These are phyloP conservation scores for Exophiala aquamarina DNA, from an alignment of 2,329 filamentous ascomycete species.

Conservation along the genomic window DNA sequence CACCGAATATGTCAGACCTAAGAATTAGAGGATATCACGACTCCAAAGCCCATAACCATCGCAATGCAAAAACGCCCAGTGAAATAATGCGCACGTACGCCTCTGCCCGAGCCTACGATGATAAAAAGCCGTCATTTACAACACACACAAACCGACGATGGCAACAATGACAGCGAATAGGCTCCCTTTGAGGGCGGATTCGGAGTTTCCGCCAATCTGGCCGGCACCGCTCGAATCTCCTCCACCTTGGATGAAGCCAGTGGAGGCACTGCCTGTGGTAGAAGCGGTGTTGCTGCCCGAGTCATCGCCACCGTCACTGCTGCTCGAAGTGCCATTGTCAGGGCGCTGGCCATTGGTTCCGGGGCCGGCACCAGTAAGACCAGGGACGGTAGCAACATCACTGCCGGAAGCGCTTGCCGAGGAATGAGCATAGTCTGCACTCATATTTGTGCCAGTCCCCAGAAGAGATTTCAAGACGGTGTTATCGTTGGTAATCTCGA, in stretches of 20 bases:
- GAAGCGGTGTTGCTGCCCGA: slow-evolving; percentile 12
- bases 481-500: slow-evolving; percentile 71
- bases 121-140: slow-evolving; percentile 11
- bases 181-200: slow-evolving; percentile 44
- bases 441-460: slow-evolving; percentile 77
- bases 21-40: no score
- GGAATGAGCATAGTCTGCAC: slow-evolving; percentile 45
- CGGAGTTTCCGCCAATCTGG: slow-evolving; percentile 25
- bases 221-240: slow-evolving; percentile 20
- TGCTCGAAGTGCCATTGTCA: slow-evolving; percentile 30
- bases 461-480: slow-evolving; percentile 77
- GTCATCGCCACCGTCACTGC: slow-evolving; percentile 5
- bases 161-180: slow-evolving; percentile 49
- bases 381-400: slow-evolving; percentile 45
- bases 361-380: slow-evolving; percentile 53
- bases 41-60: background rate
- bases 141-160: slow-evolving; percentile 46
- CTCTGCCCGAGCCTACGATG: background rate
- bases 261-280: slow-evolving; percentile 23
- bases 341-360: slow-evolving; percentile 32
- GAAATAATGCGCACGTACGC: background rate
- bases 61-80: background rate
- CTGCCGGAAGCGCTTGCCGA: slow-evolving; percentile 34
- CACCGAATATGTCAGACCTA: no score
- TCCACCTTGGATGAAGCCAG: slow-evolving; percentile 29